These are phyloP conservation scores for Boletus sp. DNA, from an alignment of 768 basidiomycete species.

Conservation along the genomic window DNA sequence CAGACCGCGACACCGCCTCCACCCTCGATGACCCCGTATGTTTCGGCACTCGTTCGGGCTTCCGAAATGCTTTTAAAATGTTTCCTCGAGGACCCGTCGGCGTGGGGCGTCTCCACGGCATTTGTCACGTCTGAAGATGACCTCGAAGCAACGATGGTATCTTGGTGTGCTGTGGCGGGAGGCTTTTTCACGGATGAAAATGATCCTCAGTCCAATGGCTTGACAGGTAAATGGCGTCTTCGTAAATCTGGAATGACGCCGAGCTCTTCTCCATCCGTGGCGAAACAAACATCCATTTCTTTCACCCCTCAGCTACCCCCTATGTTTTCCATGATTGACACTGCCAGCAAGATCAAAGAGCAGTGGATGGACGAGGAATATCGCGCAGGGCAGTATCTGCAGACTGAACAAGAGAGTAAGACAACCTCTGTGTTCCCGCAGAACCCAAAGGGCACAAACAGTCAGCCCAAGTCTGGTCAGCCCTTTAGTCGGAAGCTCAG, in stretches of 20 bases:
- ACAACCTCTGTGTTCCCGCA: neutral
- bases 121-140: conserved; percentile 51
- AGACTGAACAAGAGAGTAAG: conserved; percentile 2
- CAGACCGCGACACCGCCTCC: conserved; percentile 45
- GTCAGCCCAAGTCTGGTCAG: neutral
- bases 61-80: conserved; percentile 48
- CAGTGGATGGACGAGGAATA: conserved; percentile 3
- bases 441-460: neutral
- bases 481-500: conserved; percentile 22
- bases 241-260: conserved; percentile 17
- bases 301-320: conserved; percentile 10
- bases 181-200: conserved; percentile 37
- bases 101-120: conserved; percentile 59
- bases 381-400: neutral
- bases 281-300: conserved; percentile 5
- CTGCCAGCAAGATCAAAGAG: conserved; percentile 3
- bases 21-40: conserved; percentile 48
- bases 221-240: conserved; percentile 21
- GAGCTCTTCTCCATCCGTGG: conserved; percentile 2
- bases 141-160: conserved; percentile 54
- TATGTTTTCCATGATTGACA: conserved; percentile 6
- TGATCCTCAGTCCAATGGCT: conserved; percentile 7
- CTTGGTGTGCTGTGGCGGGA: conserved; percentile 40
- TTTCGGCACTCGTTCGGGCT: conserved; percentile 47
- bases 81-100: conserved; percentile 62